Evolutionary conservation across 495 filamentous ascomycete genomes (phyloP), one percentile per base, ranked within the genome.

Genomic region (Aspergillus incahuasiensis): DNA sequence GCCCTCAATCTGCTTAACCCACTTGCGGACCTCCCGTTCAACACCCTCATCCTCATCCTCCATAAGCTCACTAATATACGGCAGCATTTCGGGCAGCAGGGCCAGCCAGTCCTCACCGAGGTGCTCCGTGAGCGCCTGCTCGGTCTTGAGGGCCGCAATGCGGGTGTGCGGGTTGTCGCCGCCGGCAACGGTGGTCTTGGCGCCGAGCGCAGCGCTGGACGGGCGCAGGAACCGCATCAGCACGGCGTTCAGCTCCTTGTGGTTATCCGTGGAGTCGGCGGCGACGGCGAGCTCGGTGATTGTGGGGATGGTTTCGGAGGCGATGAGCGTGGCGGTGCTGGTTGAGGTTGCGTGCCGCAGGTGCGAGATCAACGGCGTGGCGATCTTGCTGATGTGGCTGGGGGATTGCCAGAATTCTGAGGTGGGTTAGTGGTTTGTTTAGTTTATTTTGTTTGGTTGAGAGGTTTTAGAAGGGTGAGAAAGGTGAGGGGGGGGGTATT

Each of bases 21-120:
- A 94, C 53, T 83, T 80, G 65, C 87, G 77, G 8, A 89, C 89
- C 75, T 96, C 92, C 60, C 84, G 74, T 77, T 97, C 94, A 38
- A 98, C 92, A 21, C 69, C 75, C 71, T 97, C 92, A 59, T 97
- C 90, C 59, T 96, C 94, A 68, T 98, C 94, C 69, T 98, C 95
- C 76, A 94, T 87, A 58, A 95, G 64, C 71, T 98, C 94, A 57
- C 87, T 92, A 48, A 98, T 94, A 52, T 89, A 88, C 30, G 94
- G 94, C 60, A 97, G 74, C 85, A 96, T 96, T 79, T 98, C 92
- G 0, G 92, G 89, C 67, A 97, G 70, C 68, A 92, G 76, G 1
- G 82, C 79, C 55, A 97, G 70, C 95, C 95, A 97, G 60, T 97
- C 94, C 62, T 97, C 90, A 20, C 90, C 91, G 20, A 97, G 70